phyloP scores from a whole-genome alignment of 2,329 filamentous ascomycete genomes.

The Exserohilum turcica region DNA sequence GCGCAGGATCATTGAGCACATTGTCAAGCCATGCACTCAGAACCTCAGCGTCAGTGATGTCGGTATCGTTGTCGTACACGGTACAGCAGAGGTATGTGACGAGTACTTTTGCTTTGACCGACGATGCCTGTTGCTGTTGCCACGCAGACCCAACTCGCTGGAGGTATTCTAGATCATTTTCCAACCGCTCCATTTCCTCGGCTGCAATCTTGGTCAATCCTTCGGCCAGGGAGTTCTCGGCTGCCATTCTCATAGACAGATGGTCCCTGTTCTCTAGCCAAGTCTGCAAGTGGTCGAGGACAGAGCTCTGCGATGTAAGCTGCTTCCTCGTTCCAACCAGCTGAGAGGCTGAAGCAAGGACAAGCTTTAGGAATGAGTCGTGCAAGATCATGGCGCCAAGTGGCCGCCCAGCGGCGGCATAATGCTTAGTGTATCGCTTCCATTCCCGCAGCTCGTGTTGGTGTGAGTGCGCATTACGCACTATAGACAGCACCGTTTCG shows the following conservation, averaged over 20 bases:
- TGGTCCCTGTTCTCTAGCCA: conserved; percentile 25
- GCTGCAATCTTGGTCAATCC: conserved; percentile 72
- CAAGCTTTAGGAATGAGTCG: conserved; percentile 82
- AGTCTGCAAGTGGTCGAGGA: conserved; percentile 69
- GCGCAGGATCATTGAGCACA: conserved; percentile 74
- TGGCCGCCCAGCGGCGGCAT: conserved; percentile 77
- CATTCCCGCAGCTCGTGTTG: conserved; percentile 76
- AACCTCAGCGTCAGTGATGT: conserved; percentile 76
- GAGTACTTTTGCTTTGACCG: conserved; percentile 81
- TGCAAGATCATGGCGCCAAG: conserved; percentile 91
- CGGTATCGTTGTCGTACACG: conserved; percentile 70
- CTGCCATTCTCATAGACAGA: conserved; percentile 21
- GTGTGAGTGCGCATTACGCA: conserved; percentile 75
- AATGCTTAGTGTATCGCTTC: conserved; percentile 84
- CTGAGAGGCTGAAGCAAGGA: conserved; percentile 78
- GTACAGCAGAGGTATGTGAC: conserved; percentile 85
- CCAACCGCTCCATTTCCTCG: conserved; percentile 83
- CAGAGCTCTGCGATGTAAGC: conserved; percentile 64
- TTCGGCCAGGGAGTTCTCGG: conserved; percentile 51
- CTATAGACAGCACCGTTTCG: conserved; percentile 87
- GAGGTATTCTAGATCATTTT: conserved; percentile 88
- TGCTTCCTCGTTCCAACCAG: conserved; percentile 65
- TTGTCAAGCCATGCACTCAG: conserved; percentile 87
- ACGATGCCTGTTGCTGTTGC: conserved; percentile 84
- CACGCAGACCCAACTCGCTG: conserved; percentile 77